phyloP scores from a whole-genome alignment of 257 asterid genomes.

The Vinca minor region DNA sequence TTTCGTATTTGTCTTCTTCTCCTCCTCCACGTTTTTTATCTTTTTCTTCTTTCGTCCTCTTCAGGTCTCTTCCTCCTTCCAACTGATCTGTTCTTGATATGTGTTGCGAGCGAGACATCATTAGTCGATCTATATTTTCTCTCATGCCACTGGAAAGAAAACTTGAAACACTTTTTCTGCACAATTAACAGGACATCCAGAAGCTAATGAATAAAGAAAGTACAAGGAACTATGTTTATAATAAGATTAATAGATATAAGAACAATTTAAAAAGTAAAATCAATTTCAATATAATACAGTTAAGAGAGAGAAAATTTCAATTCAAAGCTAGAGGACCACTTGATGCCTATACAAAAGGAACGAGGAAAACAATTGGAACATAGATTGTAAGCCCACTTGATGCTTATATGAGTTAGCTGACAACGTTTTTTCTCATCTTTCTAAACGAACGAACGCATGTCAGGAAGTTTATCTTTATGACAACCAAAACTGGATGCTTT shows the following conservation, averaged over 20 bases:
- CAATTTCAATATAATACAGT: background rate
- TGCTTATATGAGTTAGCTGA: too few species aligned
- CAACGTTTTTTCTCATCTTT: too few species aligned
- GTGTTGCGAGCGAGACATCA: slow-evolving; percentile 48
- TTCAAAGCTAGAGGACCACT: background rate
- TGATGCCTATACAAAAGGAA: background rate
- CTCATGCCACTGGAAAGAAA: slow-evolving; percentile 69
- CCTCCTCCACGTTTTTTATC: background rate
- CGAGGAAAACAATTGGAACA: too few species aligned
- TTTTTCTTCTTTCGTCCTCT: slow-evolving; percentile 12
- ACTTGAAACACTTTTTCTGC: slow-evolving; percentile 70
- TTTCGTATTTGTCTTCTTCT: slow-evolving; percentile 10
- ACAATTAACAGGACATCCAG: slow-evolving; percentile 15
- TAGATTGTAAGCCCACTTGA: too few species aligned
- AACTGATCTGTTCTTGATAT: slow-evolving; percentile 11
- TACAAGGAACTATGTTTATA: background rate
- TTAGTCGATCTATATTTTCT: slow-evolving; percentile 52
- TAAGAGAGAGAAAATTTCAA: background rate
- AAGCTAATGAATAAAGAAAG: background rate
- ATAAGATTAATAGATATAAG: background rate
- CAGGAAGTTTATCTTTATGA: too few species aligned
- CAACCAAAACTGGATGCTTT: too few species aligned
- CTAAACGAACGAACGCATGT: too few species aligned
- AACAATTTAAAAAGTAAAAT: background rate
- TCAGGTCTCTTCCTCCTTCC: slow-evolving; percentile 16